These are phyloP conservation scores for Craspedostauros australis DNA, from an alignment of 108 stramenopile species.

Conservation along the genomic window DNA sequence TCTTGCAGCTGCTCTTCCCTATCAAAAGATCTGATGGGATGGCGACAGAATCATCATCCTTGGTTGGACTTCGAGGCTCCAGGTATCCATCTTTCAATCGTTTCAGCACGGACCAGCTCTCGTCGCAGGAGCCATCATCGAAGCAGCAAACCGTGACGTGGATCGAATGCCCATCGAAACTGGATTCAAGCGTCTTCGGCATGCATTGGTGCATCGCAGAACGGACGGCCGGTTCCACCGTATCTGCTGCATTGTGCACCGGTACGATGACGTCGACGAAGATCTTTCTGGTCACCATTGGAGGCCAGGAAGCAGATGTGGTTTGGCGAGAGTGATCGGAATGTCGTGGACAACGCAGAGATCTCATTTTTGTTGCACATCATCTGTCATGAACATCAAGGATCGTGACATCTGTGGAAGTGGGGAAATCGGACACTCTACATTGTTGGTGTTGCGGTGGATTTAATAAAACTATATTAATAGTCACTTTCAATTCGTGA, in stretches of 20 bases:
- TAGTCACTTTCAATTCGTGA: too few relatives aligned
- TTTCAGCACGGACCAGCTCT: slow-evolving; percentile 39
- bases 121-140: slow-evolving; percentile 75
- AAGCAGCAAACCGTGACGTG: slow-evolving; percentile 66
- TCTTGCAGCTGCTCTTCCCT: slow-evolving; percentile 19
- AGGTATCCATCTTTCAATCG: slow-evolving; percentile 15
- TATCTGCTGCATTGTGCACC: slow-evolving; percentile 68
- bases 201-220: slow-evolving; percentile 65
- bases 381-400: too few relatives aligned
- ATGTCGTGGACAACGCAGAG: too few relatives aligned
- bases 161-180: slow-evolving; percentile 15
- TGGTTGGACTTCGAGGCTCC: not conserved
- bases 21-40: slow-evolving; percentile 24
- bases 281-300: not conserved
- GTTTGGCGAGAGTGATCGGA: too few relatives aligned
- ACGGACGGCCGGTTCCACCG: slow-evolving; percentile 54
- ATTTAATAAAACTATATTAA: too few relatives aligned
- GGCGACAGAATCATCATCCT: slow-evolving; percentile 4
- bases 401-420: too few relatives aligned
- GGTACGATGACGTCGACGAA: slow-evolving; percentile 75
- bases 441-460: too few relatives aligned
- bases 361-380: too few relatives aligned
- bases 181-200: slow-evolving; percentile 26
- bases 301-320: too few relatives aligned
- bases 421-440: too few relatives aligned